Conservation (phyloP, 1,284 basidiomycete species). For the Fomitopsis pinicola region DNA sequence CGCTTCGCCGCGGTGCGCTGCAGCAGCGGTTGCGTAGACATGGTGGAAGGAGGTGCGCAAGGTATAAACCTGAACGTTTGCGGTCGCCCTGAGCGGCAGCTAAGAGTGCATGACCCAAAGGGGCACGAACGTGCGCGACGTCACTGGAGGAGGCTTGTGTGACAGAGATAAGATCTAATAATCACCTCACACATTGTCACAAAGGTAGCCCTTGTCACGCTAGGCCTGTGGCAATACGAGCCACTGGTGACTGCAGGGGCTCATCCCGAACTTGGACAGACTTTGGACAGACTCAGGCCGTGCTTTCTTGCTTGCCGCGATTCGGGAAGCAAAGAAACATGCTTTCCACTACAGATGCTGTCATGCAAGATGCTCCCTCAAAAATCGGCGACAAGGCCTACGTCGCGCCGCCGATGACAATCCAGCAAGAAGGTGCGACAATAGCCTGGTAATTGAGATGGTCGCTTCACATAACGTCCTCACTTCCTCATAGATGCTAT, state of each 20-base stretch:
- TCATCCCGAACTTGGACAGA: background rate
- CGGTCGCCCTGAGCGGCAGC: slow-evolving; percentile 6
- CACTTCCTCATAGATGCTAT: slow-evolving; percentile 52
- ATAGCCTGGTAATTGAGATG: slow-evolving; percentile 12
- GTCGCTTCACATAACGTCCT: slow-evolving; percentile 15
- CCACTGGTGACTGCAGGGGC: background rate
- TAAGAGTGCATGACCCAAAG: slow-evolving; percentile 9
- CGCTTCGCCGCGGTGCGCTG: slow-evolving; percentile 95
- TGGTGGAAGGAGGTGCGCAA: slow-evolving; percentile 29
- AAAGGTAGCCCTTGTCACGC: background rate
- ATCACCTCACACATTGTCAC: background rate
- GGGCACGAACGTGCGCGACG: slow-evolving; percentile 30
- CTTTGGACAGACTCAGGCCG: background rate
- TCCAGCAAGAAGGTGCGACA: slow-evolving; percentile 64
- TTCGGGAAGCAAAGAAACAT: background rate
- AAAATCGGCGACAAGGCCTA: slow-evolving; percentile 9
- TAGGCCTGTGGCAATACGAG: background rate
- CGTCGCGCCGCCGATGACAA: slow-evolving; percentile 42
- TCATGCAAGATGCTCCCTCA: background rate
- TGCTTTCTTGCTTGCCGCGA: background rate
- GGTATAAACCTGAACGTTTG: background rate
- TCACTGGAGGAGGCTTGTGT: slow-evolving; percentile 14
- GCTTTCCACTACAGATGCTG: background rate
- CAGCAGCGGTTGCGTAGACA: slow-evolving; percentile 98
- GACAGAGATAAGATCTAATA: background rate